phyloP scores from a whole-genome alignment of 495 filamentous ascomycete species.

The Neurospora sp. region DNA sequence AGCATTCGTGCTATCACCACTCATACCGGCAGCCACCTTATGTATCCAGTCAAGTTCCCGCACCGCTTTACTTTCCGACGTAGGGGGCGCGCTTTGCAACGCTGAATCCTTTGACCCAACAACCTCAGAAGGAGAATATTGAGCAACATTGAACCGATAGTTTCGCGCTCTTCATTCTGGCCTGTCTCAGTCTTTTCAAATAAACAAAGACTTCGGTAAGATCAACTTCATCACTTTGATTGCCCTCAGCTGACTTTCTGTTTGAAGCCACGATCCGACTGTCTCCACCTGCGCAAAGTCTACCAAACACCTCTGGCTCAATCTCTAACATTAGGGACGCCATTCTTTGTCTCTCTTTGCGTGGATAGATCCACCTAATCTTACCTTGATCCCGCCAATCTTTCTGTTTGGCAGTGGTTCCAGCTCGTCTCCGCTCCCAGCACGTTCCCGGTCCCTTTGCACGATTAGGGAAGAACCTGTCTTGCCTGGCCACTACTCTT shows the following conservation, averaged over 20 bases:
- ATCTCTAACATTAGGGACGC: conserved; percentile 6
- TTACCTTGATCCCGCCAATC: not conserved
- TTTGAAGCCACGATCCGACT: conserved; percentile 11
- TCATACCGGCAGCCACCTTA: not conserved
- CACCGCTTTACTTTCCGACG: not conserved
- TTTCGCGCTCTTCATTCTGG: not conserved
- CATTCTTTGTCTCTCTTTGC: conserved; percentile 18
- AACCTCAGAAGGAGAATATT: not conserved
- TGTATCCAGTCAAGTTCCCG: not conserved
- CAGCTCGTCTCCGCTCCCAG: conserved; percentile 9
- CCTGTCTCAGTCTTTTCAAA: not conserved
- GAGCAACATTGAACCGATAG: not conserved
- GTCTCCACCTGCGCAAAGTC: conserved; percentile 13
- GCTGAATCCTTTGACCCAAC: not conserved
- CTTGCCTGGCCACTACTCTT: not conserved
- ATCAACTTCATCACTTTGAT: conserved; percentile 1
- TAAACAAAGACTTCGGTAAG: not conserved
- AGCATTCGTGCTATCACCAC: not conserved
- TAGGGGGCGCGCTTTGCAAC: not conserved
- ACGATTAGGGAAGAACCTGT: not conserved
- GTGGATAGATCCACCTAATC: conserved; percentile 10
- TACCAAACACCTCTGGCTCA: conserved; percentile 9
- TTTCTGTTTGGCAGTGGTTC: conserved; percentile 10
- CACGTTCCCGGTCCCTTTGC: conserved; percentile 8
- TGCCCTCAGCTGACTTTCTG: conserved; percentile 10